Conservation (phyloP, 1,139 yeast genomes). For the Arxiozyma heterogenica region DNA sequence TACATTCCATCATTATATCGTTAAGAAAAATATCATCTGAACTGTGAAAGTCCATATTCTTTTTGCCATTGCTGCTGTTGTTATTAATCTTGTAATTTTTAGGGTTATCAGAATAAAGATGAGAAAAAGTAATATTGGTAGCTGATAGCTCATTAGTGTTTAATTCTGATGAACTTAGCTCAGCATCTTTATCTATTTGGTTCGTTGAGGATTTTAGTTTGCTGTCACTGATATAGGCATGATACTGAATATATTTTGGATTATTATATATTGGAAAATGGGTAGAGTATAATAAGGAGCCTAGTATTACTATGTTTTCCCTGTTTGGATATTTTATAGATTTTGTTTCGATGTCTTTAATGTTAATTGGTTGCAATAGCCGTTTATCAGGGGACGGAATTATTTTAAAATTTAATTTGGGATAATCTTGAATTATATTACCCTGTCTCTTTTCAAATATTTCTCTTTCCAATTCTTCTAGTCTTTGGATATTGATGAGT, state of each 20-base stretch:
- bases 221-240: background rate
- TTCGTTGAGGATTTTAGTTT: background rate
- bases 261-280: background rate
- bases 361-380: conserved; percentile 13
- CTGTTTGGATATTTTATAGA: conserved; percentile 2
- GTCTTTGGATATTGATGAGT: conserved; percentile 12
- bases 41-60: background rate
- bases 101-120: background rate
- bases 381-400: conserved; percentile 1
- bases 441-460: conserved; percentile 1
- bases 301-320: conserved; percentile 8
- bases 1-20: background rate
- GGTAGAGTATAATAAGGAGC: conserved; percentile 3
- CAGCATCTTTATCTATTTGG: background rate
- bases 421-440: background rate
- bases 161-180: background rate
- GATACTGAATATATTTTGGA: background rate
- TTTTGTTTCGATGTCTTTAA: conserved; percentile 20
- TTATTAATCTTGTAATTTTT: background rate
- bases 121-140: conserved; percentile 5
- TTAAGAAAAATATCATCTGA: background rate
- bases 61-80: background rate
- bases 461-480: conserved; percentile 18
- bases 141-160: conserved; percentile 1
- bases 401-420: background rate